These are phyloP conservation scores for Chloranthus sessilifolius DNA, from an alignment of 164 flowering plant genomes.

Conservation along the genomic window DNA sequence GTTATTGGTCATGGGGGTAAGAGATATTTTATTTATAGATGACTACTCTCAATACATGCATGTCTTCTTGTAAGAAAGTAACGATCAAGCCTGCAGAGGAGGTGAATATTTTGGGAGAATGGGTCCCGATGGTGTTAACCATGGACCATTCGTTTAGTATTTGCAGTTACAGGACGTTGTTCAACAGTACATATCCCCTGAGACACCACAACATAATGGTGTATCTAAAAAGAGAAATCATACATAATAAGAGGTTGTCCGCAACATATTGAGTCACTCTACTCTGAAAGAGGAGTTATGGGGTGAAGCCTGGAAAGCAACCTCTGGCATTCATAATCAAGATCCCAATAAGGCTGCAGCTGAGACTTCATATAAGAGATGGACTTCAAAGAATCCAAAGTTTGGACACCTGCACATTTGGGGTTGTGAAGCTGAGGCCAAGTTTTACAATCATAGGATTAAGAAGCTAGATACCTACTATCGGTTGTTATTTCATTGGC, in stretches of 20 bases:
- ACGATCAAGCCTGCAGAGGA: not conserved
- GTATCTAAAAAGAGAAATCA: not conserved
- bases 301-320: not conserved
- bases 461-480: not conserved
- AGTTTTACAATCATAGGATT: not conserved
- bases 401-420: not conserved
- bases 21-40: not conserved
- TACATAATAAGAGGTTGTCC: not conserved
- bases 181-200: not conserved
- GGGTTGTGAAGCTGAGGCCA: too few relatives aligned
- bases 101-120: too few relatives aligned
- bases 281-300: too few relatives aligned
- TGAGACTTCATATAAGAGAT: not conserved
- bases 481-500: not conserved
- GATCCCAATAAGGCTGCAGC: not conserved
- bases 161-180: not conserved
- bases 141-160: not conserved
- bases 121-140: not conserved
- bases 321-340: not conserved
- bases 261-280: too few relatives aligned
- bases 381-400: not conserved
- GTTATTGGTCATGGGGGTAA: not conserved
- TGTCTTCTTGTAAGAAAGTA: not conserved
- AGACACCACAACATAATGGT: not conserved
- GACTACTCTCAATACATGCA: not conserved